phyloP scores from a whole-genome alignment of 768 basidiomycete species.

The Boletus fagicola region DNA sequence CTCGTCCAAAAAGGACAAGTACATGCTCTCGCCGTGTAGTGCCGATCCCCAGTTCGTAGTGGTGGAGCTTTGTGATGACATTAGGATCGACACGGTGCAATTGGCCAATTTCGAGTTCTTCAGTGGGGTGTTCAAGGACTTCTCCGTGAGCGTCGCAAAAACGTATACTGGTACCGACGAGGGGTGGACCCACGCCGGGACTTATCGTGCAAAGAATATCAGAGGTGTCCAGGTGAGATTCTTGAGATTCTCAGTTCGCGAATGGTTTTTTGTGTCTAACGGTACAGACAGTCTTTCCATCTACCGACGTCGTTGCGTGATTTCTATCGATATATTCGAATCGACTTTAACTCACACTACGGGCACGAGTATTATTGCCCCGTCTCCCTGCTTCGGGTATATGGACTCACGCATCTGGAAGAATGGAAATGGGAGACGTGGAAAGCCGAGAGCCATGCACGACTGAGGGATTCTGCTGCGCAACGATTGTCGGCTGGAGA shows the following conservation, averaged over 20 bases:
- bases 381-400: slow-evolving; percentile 86
- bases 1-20: slow-evolving; percentile 85
- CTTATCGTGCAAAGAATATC: slow-evolving; percentile 82
- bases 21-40: slow-evolving; percentile 94
- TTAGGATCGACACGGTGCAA: slow-evolving; percentile 93
- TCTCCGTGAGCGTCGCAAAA: slow-evolving; percentile 83
- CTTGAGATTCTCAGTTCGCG: slow-evolving; percentile 21
- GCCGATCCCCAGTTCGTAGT: slow-evolving; percentile 71
- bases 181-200: slow-evolving; percentile 73
- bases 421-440: slow-evolving; percentile 92
- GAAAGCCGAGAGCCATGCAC: slow-evolving; percentile 64
- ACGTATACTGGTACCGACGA: slow-evolving; percentile 62
- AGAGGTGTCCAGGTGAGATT: slow-evolving; percentile 82
- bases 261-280: background rate
- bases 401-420: slow-evolving; percentile 94
- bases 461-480: slow-evolving; percentile 35
- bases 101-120: slow-evolving; percentile 98
- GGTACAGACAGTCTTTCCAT: slow-evolving; percentile 62
- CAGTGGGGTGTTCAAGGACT: slow-evolving; percentile 92
- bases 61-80: slow-evolving; percentile 96
- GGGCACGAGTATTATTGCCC: slow-evolving; percentile 97
- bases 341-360: slow-evolving; percentile 93
- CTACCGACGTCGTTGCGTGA: slow-evolving; percentile 67
- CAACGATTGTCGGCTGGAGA: slow-evolving; percentile 27
- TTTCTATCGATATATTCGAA: slow-evolving; percentile 91